Base-by-base conservation (phyloP, 2,329 filamentous ascomycete species). In the Pseudocercospora crystallina region DNA sequence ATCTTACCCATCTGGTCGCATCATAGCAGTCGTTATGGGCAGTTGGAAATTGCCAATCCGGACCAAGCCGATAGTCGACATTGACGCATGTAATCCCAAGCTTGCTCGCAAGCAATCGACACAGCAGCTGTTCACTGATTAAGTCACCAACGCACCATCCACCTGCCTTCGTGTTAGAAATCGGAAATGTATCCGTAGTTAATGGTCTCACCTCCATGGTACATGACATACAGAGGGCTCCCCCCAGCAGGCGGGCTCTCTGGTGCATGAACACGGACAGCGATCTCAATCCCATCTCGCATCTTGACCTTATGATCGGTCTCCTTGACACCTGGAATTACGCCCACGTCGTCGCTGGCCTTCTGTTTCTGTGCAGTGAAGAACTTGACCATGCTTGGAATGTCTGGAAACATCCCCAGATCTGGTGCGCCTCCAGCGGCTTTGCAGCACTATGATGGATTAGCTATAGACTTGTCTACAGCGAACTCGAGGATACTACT, bases 31-130 rank as follows among this genome's bases (percentile, higher is more conserved):
- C 78, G 46, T 79, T 65, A 1, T 80, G 65, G 3, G 72, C 72
- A 1, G 64, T 66, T 0, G 79, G 78, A 49, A 80, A 81, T 17
- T 68, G 65, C 55, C 79, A 66, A 50, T 79, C 77, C 0, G 78
- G 79, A 7, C 76, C 78, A 30, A 79, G 70, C 1, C 78, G 69
- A 56, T 81, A 80, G 13, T 78, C 76, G 4, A 80, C 70, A 49
- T 76, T 76, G 7, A 80, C 66, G 12, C 75, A 74, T 0, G 78
- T 69, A 20, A 71, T 64, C 0, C 68, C 64, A 14, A 73, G 51
- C 26, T 72, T 65, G 8, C 61, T 51, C 1, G 65, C 63, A 46
- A 76, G 68, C 52, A 67, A 63, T 8, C 73, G 65, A 51, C 72
- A 76, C 14, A 72, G 68, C 10, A 67, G 42, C 51, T 74, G 72